Evolutionary conservation across 495 filamentous ascomycete species (phyloP), one percentile per base, ranked within the genome.

Genomic region (Podospora pseudopauciseta): DNA sequence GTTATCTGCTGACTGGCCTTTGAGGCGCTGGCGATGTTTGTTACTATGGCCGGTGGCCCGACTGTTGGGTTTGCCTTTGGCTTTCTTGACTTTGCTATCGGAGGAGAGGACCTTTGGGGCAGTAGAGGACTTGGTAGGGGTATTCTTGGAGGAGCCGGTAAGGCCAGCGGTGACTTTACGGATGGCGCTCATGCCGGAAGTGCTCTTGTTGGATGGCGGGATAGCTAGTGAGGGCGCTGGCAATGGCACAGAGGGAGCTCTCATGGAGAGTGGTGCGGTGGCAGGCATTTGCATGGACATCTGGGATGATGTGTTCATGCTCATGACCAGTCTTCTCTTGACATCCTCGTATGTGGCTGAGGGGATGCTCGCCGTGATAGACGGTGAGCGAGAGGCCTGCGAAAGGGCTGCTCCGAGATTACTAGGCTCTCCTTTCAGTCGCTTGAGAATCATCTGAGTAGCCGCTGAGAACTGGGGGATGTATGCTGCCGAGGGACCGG

Each of bases 361-460:
- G 55, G 74, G 75, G 63, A 81, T 78, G 70, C 69, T 75, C 3
- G 63, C 39, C 1, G 76, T 67, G 49, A 71, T 32, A 9, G 68
- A 67, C 19, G 19, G 76, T 44, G 72, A 60, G 9, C 67, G 74
- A 5, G 73, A 77, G 23, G 73, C 75, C 3, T 72, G 75, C 13
- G 80, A 78, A 4, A 82, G 72, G 0, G 75, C 77, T 0, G 80
- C 74, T 20, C 73, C 78, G 0, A 79, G 66, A 64, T 72, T 78
- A 59, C 74, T 78, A 0, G 77, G 75, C 28, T 83, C 79, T 27
- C 77, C 76, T 44, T 78, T 81, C 57, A 87, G 81, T 19, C 85
- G 77, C 64, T 84, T 83, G 13, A 88, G 79, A 18, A 88, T 88
- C 81, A 87, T 79, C 67, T 86, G 82, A 0, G 86, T 87, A 0